phyloP scores from a whole-genome alignment of 208 protist species.

The Acanthamoeba triangularis region DNA sequence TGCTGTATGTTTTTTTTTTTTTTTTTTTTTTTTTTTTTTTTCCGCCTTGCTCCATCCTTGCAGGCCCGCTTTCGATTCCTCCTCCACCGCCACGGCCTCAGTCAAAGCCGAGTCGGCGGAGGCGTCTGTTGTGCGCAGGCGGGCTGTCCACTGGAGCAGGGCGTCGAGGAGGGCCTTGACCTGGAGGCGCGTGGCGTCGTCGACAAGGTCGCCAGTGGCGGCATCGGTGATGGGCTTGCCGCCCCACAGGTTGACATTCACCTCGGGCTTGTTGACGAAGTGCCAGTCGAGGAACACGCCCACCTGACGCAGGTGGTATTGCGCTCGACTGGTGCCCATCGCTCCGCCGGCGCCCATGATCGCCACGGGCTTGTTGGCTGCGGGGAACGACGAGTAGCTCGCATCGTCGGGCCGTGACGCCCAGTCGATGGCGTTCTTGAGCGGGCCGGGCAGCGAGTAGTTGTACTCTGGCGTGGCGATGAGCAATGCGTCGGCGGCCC shows the following conservation, averaged over 20 bases:
- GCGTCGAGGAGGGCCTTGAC: not conserved
- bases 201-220: not conserved
- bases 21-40: no score
- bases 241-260: not conserved
- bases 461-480: not conserved
- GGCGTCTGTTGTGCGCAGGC: not conserved
- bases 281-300: not conserved
- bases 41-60: not conserved
- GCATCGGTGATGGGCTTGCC: not conserved
- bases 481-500: not conserved
- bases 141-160: not conserved
- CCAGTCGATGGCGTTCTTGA: not conserved
- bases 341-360: not conserved
- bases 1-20: no score
- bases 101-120: not conserved
- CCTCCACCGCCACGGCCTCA: not conserved
- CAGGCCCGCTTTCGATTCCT: no score
- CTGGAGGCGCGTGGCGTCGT: not conserved
- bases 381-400: not conserved
- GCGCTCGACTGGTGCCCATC: not conserved
- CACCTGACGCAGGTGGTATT: not conserved
- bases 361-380: not conserved
- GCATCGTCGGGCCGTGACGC: not conserved
- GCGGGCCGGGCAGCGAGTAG: not conserved
- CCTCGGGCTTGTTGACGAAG: not conserved